Evolutionary conservation across 1,139 yeast species (phyloP).

Genomic region (Candida glucosophila): DNA sequence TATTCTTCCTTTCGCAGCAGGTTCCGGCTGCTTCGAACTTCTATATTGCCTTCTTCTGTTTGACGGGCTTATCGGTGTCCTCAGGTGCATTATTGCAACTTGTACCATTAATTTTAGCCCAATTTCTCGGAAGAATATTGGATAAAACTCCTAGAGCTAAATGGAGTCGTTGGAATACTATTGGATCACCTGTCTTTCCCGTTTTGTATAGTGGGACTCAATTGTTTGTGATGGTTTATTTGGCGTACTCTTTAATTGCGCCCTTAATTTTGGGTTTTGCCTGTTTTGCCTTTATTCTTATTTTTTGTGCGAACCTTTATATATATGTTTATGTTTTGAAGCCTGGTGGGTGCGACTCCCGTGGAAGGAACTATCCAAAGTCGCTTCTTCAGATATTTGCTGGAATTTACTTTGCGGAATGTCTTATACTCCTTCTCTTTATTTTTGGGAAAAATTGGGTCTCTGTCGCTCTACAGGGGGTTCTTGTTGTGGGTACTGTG

Average conservation of each 20-base stretch:
- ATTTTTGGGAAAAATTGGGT: constrained; percentile 71
- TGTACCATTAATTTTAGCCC: constrained; percentile 37
- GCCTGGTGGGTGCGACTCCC: constrained; percentile 44
- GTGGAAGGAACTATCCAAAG: constrained; percentile 60
- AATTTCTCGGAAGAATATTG: constrained; percentile 36
- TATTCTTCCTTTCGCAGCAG: constrained; percentile 48
- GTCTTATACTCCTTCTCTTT: constrained; percentile 58
- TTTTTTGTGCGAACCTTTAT: constrained; percentile 56
- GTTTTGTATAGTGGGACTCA: constrained; percentile 32
- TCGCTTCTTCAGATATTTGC: constrained; percentile 60
- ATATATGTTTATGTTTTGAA: constrained; percentile 47
- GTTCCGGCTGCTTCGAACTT: constrained; percentile 71
- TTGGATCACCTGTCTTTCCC: constrained; percentile 36
- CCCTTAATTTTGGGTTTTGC: constrained; percentile 42
- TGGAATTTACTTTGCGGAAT: constrained; percentile 59
- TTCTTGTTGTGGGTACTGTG: constrained; percentile 43
- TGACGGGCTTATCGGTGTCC: constrained; percentile 36
- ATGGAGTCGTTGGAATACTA: constrained; percentile 35
- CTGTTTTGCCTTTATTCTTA: constrained; percentile 32
- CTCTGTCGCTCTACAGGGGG: constrained; percentile 55
- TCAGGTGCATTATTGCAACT: constrained; percentile 32
- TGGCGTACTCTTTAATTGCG: constrained; percentile 34
- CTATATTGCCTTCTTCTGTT: constrained; percentile 44
- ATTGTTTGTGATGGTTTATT: constrained; percentile 29
- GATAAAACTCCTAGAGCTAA: constrained; percentile 42